These are phyloP conservation scores for Xylaria sp. DNA, from an alignment of 2,329 filamentous ascomycete species.

Conservation along the genomic window DNA sequence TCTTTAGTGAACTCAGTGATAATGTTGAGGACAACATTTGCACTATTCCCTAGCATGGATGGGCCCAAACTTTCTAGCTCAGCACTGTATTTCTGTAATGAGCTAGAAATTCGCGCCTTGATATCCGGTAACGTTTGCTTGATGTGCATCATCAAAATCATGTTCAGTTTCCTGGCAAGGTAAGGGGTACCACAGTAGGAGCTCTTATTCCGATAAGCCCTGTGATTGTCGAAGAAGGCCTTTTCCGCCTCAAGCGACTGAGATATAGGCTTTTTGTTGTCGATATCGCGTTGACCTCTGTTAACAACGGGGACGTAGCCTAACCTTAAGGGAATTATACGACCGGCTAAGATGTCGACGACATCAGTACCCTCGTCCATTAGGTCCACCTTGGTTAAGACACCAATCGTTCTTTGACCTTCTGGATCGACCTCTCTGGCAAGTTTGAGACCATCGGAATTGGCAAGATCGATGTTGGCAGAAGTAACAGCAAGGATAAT, in stretches of 20 bases:
- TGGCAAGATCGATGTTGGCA: slow-evolving; percentile 97
- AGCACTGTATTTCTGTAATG: slow-evolving; percentile 87
- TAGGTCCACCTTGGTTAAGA: slow-evolving; percentile 97
- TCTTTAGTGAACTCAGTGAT: slow-evolving; percentile 99
- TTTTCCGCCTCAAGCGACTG: slow-evolving; percentile 93
- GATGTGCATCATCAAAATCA: slow-evolving; percentile 99
- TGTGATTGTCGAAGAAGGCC: slow-evolving; percentile 98
- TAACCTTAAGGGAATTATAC: slow-evolving; percentile 93
- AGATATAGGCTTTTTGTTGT: slow-evolving; percentile 95
- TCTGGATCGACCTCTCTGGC: slow-evolving; percentile 97
- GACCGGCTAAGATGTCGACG: slow-evolving; percentile 96
- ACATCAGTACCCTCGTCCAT: slow-evolving; percentile 99
- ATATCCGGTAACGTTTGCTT: slow-evolving; percentile 99
- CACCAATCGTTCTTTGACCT: slow-evolving; percentile 97
- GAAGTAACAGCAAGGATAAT: slow-evolving; percentile 97
- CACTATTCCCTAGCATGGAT: slow-evolving; percentile 94
- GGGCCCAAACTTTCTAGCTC: slow-evolving; percentile 89
- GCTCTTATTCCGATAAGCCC: slow-evolving; percentile 98
- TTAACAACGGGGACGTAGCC: slow-evolving; percentile 99
- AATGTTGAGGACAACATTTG: slow-evolving; percentile 97
- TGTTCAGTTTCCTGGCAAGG: slow-evolving; percentile 93
- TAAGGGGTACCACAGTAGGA: slow-evolving; percentile 99
- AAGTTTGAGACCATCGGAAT: slow-evolving; percentile 96
- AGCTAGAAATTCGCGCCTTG: slow-evolving; percentile 95
- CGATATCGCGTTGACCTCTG: slow-evolving; percentile 96